phyloP scores from a whole-genome alignment of 768 basidiomycete species.

The Asterophora parasitica region DNA sequence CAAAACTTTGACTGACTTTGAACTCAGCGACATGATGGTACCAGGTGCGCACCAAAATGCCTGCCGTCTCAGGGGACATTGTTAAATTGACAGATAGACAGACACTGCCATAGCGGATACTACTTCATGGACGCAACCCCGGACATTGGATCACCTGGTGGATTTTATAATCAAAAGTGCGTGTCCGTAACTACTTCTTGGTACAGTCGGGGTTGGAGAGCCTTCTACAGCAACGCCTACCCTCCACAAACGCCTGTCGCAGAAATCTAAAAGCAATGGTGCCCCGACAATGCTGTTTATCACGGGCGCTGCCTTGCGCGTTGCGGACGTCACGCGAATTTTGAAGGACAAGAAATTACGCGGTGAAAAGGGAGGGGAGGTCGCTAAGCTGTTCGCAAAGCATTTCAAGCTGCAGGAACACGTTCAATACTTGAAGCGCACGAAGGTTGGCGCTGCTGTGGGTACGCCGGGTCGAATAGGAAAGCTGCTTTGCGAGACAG shows the following conservation, averaged over 20 bases:
- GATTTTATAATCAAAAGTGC: slow-evolving; percentile 75
- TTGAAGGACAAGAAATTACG: slow-evolving; percentile 65
- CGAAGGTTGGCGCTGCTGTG: slow-evolving; percentile 84
- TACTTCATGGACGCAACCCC: slow-evolving; percentile 61
- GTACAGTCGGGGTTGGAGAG: neutral
- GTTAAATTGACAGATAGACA: slow-evolving; percentile 52
- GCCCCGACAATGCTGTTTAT: slow-evolving; percentile 85
- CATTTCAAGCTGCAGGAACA: slow-evolving; percentile 92
- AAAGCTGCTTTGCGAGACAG: slow-evolving; percentile 73
- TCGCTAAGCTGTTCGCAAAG: slow-evolving; percentile 93
- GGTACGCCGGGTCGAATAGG: slow-evolving; percentile 92
- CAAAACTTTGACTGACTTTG: slow-evolving; percentile 64
- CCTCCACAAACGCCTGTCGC: slow-evolving; percentile 64
- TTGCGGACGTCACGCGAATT: slow-evolving; percentile 79
- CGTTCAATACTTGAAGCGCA: slow-evolving; percentile 73
- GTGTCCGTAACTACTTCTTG: slow-evolving; percentile 11
- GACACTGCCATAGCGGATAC: slow-evolving; percentile 74
- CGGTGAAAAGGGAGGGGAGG: slow-evolving; percentile 83
- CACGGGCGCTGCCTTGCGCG: slow-evolving; percentile 85
- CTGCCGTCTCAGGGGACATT: slow-evolving; percentile 21
- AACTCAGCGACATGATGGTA: slow-evolving; percentile 75
- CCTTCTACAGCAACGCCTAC: slow-evolving; percentile 53
- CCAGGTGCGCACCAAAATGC: slow-evolving; percentile 51
- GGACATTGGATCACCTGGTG: slow-evolving; percentile 66
- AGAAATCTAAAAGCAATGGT: slow-evolving; percentile 73